A percentile compares a stretch with the other conserved stretches of the same genome.
These are phyloP conservation scores for Globisporangium recalcitrans DNA, from an alignment of 352 stramenopile genomes.

Conservation along the genomic window DNA sequence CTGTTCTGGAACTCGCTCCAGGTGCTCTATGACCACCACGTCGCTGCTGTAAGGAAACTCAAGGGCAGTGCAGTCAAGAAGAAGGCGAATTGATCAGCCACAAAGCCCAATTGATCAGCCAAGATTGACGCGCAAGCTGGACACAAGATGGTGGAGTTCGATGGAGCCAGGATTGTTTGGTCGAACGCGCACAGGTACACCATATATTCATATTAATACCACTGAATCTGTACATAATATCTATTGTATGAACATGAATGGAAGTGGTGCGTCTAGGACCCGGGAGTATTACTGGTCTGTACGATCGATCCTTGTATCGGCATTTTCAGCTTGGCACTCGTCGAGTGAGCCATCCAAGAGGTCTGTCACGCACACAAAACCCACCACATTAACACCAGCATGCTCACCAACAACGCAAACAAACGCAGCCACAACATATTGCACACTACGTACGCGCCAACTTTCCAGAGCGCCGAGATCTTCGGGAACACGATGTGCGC, in stretches of 20 bases:
- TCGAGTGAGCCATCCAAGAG: conserved; percentile 50
- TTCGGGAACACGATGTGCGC: conserved; percentile 69
- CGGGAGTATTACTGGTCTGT: no score
- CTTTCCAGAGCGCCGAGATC: conserved; percentile 48
- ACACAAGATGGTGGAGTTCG: background rate
- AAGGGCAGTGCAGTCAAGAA: background rate
- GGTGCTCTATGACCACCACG: conserved; percentile 22
- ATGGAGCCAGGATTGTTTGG: background rate
- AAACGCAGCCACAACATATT: background rate
- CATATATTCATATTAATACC: background rate
- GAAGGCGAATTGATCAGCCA: background rate
- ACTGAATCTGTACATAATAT: background rate
- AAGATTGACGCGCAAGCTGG: background rate
- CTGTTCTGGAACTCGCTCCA: conserved; percentile 43
- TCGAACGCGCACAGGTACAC: background rate
- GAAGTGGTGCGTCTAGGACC: conserved; percentile 16
- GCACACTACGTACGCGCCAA: conserved; percentile 36
- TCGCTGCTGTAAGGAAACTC: conserved; percentile 9
- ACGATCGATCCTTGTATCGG: no score
- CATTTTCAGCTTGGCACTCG: conserved; percentile 10
- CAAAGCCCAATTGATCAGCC: no score
- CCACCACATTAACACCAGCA: background rate
- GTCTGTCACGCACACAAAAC: conserved; percentile 18
- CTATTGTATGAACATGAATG: background rate
- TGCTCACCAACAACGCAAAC: background rate